Conservation (phyloP, 345 rosid species). For the Acer yangbiense region DNA sequence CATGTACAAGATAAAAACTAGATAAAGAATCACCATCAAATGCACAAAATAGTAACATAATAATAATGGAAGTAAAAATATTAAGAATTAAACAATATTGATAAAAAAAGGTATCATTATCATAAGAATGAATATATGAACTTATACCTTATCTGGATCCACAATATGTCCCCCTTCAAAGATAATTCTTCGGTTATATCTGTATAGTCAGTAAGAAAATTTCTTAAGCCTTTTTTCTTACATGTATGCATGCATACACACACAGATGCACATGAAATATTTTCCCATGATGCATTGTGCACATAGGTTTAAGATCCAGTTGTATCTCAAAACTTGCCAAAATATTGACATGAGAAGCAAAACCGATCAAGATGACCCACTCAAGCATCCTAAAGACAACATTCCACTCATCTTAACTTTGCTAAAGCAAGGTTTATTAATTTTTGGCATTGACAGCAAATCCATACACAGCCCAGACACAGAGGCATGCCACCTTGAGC, state of each 20-base stretch:
- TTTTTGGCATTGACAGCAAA: neutral
- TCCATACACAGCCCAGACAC: too few species aligned
- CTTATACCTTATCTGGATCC: conserved; percentile 72
- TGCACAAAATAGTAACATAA: neutral
- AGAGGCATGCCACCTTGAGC: neutral
- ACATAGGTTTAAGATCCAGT: neutral
- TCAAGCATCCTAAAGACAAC: conserved; percentile 8
- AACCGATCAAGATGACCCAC: conserved; percentile 14
- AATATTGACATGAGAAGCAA: neutral
- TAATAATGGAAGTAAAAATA: neutral
- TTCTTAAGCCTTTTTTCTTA: conserved; percentile 3
- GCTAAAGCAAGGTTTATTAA: neutral
- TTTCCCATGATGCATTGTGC: neutral
- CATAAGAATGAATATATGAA: neutral
- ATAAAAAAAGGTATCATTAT: neutral
- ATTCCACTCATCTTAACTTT: neutral
- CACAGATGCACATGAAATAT: neutral
- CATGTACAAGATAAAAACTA: conserved; percentile 8
- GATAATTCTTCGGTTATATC: conserved; percentile 64
- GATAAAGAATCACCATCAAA: neutral
- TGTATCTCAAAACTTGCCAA: neutral
- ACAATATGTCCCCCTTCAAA: conserved; percentile 91
- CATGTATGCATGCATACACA: conserved; percentile 10
- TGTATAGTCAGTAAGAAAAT: conserved; percentile 31
- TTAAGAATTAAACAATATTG: neutral